Conservation (phyloP, 2,329 filamentous ascomycete species). For the Talaromyces albobiverticillius region DNA sequence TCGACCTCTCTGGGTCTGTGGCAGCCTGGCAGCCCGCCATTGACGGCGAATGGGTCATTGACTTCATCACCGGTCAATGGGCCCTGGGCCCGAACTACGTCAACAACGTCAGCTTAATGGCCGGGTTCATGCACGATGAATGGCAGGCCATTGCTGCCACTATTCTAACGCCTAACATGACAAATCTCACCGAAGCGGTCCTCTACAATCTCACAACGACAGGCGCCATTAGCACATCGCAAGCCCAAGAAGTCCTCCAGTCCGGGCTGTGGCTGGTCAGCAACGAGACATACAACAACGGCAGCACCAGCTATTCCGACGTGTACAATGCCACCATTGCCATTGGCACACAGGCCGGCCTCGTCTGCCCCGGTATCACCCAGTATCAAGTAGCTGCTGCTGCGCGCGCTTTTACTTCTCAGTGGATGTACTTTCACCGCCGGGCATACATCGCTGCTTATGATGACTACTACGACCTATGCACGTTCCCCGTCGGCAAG, state of each 20-base stretch:
- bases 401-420: neutral
- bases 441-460: neutral
- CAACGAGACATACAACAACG: neutral
- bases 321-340: conserved; percentile 8
- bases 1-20: no score
- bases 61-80: no score
- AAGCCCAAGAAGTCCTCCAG: no score
- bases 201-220: no score
- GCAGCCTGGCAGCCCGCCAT: no score
- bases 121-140: conserved; percentile 9
- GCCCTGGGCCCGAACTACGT: neutral
- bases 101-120: conserved; percentile 3
- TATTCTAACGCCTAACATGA: neutral
- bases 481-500: conserved; percentile 8
- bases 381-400: neutral
- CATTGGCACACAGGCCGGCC: no score
- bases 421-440: conserved; percentile 1
- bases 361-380: neutral
- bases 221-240: no score
- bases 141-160: neutral
- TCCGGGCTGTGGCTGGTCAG: neutral
- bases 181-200: neutral
- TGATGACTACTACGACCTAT: conserved; percentile 2
- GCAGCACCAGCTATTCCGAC: neutral
- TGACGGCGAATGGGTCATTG: no score